phyloP scores from a whole-genome alignment of 2,329 filamentous ascomycete genomes.

The Coniella lustricola region DNA sequence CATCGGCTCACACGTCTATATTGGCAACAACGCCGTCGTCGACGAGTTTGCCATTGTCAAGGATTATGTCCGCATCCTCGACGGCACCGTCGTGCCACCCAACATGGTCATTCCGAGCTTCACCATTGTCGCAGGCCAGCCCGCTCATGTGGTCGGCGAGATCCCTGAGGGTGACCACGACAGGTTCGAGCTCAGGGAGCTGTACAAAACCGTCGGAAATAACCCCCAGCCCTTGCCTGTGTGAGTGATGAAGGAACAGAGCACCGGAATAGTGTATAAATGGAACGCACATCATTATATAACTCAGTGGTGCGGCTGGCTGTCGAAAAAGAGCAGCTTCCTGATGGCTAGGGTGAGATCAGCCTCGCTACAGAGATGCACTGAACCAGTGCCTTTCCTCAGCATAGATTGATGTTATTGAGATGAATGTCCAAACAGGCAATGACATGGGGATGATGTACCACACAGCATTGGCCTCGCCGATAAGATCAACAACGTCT shows the following conservation, averaged over 20 bases:
- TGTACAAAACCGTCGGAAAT: slow-evolving; percentile 59
- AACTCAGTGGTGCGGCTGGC: too few relatives aligned
- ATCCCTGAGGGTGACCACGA: slow-evolving; percentile 64
- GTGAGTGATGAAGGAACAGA: slow-evolving; percentile 25
- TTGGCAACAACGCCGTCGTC: slow-evolving; percentile 70
- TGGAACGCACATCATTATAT: too few relatives aligned
- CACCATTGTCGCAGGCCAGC: slow-evolving; percentile 79
- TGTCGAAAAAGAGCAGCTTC: too few relatives aligned
- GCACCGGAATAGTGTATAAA: neutral
- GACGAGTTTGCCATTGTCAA: slow-evolving; percentile 88
- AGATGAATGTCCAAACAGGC: too few relatives aligned
- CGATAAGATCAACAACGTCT: too few relatives aligned
- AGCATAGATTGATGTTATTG: too few relatives aligned
- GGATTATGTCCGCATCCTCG: slow-evolving; percentile 83
- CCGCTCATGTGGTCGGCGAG: slow-evolving; percentile 74
- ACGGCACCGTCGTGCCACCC: slow-evolving; percentile 74
- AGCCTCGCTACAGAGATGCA: too few relatives aligned
- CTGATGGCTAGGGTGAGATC: too few relatives aligned
- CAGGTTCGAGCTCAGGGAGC: slow-evolving; percentile 55
- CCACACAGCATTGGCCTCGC: too few relatives aligned
- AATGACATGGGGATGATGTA: too few relatives aligned
- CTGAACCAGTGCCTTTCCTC: too few relatives aligned
- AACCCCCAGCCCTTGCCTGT: slow-evolving; percentile 34
- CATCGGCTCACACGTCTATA: slow-evolving; percentile 78
- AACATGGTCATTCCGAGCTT: slow-evolving; percentile 92